Evolutionary conservation across 2,329 filamentous ascomycete species (phyloP).

Genomic region (Malbranchea cinnamomea): DNA sequence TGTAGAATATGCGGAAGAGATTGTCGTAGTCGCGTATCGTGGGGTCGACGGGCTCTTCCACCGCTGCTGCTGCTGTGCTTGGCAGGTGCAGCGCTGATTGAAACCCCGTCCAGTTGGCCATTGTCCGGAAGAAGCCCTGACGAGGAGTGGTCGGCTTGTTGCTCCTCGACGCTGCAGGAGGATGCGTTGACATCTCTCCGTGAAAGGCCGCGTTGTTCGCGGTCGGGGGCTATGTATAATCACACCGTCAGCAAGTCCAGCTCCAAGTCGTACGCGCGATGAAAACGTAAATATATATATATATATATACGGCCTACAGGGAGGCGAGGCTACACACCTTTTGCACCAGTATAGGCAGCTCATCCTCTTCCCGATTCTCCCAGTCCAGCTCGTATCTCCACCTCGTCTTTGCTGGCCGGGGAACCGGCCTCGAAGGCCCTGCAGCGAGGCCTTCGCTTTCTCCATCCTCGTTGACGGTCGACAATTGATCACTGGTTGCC

Average conservation of each 20-base stretch:
- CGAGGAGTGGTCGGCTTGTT: constrained; percentile 48
- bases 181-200: constrained; percentile 27
- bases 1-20: constrained; percentile 90
- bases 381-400: constrained; percentile 86
- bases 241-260: constrained; percentile 4
- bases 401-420: constrained; percentile 38
- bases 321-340: too few relatives aligned
- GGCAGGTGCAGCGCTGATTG: constrained; percentile 38
- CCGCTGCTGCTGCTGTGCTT: constrained; percentile 31
- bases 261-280: not conserved
- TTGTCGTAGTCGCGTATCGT: constrained; percentile 88
- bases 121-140: constrained; percentile 69
- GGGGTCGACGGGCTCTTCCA: constrained; percentile 47
- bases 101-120: constrained; percentile 57
- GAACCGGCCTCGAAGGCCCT: constrained; percentile 26
- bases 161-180: constrained; percentile 38
- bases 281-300: constrained; percentile 3
- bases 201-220: constrained; percentile 40
- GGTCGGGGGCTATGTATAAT: constrained; percentile 11
- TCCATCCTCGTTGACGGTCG: constrained; percentile 14
- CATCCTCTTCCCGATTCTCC: constrained; percentile 50
- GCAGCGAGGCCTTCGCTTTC: constrained; percentile 15
- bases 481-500: constrained; percentile 32
- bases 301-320: not conserved
- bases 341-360: constrained; percentile 79